Conservation (phyloP, 495 filamentous ascomycete species). For the Podospora pseudoanserina region DNA sequence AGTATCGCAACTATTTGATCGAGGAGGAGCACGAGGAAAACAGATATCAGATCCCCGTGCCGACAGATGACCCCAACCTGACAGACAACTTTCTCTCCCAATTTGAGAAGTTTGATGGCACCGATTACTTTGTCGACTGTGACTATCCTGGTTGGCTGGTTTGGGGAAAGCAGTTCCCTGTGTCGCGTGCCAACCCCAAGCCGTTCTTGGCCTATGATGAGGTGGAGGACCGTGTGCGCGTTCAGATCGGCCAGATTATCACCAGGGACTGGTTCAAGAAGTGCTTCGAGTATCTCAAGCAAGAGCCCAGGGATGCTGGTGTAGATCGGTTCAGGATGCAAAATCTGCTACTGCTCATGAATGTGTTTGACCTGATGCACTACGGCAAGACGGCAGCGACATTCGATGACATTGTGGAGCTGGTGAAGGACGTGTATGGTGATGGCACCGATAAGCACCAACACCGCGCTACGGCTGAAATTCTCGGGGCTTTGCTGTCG, state of each 20-base stretch:
- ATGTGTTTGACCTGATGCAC: constrained; percentile 83
- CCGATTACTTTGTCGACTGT: constrained; percentile 83
- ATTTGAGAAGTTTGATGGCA: constrained; percentile 70
- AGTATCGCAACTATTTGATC: constrained; percentile 77
- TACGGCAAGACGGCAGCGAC: constrained; percentile 68
- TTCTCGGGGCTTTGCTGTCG: constrained; percentile 77
- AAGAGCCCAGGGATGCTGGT: constrained; percentile 82
- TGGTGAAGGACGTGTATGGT: constrained; percentile 69
- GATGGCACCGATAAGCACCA: constrained; percentile 98
- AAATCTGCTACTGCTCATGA: constrained; percentile 77
- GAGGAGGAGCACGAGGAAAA: constrained; percentile 71
- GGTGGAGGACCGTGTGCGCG: constrained; percentile 68
- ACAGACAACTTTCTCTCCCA: constrained; percentile 71
- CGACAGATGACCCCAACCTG: constrained; percentile 67
- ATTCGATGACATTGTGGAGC: constrained; percentile 82
- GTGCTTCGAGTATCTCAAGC: constrained; percentile 90
- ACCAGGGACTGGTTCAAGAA: constrained; percentile 80
- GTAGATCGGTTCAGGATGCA: constrained; percentile 87
- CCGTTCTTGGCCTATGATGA: constrained; percentile 78
- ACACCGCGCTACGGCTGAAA: constrained; percentile 92
- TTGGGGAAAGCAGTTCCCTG: constrained; percentile 82
- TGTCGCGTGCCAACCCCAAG: constrained; percentile 64
- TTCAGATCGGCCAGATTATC: constrained; percentile 74
- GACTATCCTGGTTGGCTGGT: constrained; percentile 98
- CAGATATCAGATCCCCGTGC: constrained; percentile 68